Conservation (phyloP, 2,329 filamentous ascomycete genomes). For the Exophiala xenobiotica region DNA sequence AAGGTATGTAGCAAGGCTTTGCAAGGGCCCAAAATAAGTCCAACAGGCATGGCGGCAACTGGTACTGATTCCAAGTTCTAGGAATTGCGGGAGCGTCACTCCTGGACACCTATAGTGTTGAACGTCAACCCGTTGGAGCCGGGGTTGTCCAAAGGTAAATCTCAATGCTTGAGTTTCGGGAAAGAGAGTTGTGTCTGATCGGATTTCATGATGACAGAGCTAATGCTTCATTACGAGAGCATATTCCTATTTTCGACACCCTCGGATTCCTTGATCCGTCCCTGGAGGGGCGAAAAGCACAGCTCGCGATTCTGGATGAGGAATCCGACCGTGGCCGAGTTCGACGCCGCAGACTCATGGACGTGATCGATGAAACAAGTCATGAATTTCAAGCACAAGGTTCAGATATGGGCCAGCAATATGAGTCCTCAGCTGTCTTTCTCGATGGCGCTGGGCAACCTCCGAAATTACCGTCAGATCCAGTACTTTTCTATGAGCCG, state of each 20-base stretch:
- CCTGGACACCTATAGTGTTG: conserved; percentile 35
- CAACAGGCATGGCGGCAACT: not conserved
- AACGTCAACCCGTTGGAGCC: conserved; percentile 35
- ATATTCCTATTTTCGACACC: conserved; percentile 46
- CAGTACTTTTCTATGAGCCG: conserved; percentile 37
- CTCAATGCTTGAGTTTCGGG: not conserved
- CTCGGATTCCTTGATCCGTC: conserved; percentile 44
- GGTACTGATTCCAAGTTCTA: too few species aligned
- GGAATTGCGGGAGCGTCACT: conserved; percentile 33
- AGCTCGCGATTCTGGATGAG: conserved; percentile 43
- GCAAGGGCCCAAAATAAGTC: not conserved
- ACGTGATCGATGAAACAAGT: conserved; percentile 42
- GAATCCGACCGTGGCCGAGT: conserved; percentile 38
- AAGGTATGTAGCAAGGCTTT: conserved; percentile 34
- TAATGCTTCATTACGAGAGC: conserved; percentile 54
- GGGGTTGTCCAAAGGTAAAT: conserved; percentile 51
- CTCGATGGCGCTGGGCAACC: conserved; percentile 41
- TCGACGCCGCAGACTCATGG: conserved; percentile 40
- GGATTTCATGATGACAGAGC: not conserved
- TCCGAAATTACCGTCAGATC: conserved; percentile 36
- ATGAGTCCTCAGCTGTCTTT: conserved; percentile 46
- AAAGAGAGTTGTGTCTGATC: not conserved
- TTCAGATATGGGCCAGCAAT: conserved; percentile 58
- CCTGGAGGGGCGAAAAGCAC: conserved; percentile 38
- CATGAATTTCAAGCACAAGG: conserved; percentile 54